Evolutionary conservation across 768 basidiomycete genomes (phyloP).

Genomic region (Rhodosporidiobolus odoratus): DNA sequence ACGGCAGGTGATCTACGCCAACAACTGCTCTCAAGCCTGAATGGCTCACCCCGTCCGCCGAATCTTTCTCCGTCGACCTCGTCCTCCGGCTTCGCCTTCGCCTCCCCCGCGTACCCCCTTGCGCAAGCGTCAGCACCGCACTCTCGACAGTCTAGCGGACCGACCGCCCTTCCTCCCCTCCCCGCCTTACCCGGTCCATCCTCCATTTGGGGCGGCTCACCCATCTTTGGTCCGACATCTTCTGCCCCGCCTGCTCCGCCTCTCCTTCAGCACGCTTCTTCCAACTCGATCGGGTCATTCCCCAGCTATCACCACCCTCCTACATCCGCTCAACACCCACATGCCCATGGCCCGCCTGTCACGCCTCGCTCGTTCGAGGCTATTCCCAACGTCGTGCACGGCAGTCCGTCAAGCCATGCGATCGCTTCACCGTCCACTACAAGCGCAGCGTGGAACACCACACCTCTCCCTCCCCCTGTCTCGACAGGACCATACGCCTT

Average conservation of each 20-base stretch:
- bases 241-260: too few relatives aligned
- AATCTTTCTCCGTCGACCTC: background rate
- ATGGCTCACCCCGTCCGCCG: background rate
- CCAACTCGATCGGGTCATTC: background rate
- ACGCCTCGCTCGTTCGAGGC: conserved; percentile 24
- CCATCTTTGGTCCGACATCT: conserved; percentile 15
- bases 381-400: conserved; percentile 27
- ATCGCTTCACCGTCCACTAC: too few relatives aligned
- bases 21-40: conserved; percentile 8
- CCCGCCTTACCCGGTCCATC: background rate
- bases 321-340: background rate
- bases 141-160: too few relatives aligned
- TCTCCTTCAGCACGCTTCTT: too few relatives aligned
- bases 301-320: background rate
- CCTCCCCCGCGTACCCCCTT: background rate
- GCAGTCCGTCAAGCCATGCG: conserved; percentile 6
- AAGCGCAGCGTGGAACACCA: too few relatives aligned
- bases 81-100: background rate
- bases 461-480: background rate
- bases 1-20: conserved; percentile 20
- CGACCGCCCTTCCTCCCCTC: background rate
- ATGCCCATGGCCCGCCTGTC: background rate
- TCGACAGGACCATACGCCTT: background rate
- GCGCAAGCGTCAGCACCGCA: too few relatives aligned
- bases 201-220: conserved; percentile 9